Evolutionary conservation across 768 basidiomycete species (phyloP), one percentile per base, ranked within the genome.

Genomic region (Leccinum disarticulatum): DNA sequence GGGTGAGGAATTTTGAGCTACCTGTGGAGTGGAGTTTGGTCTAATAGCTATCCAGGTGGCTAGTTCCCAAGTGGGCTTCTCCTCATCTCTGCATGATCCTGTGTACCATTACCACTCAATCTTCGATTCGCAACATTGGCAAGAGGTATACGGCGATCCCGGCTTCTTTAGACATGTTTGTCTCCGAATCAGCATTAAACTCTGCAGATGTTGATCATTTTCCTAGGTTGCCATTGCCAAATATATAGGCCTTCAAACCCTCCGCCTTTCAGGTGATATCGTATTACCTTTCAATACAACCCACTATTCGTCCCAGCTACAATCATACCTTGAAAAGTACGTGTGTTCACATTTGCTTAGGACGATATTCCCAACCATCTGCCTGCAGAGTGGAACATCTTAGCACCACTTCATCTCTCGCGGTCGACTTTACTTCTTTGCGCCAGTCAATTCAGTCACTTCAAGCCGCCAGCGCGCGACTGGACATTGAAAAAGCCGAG

Each of bases 81-180:
- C 62, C 15, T 50, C 53, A 2, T 74, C 76, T n/a, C 72, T 73
- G 1, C 77, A 76, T 15, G 88, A 89, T 64, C 80, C 88, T 13
- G 77, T 79, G 2, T 92, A 91, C 64, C 91, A 93, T 70, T 93
- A 93, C 65, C 86, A 77, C 68, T 88, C 86, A 3, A 80, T 90
- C 59, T 93, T 88, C 66, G 91, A 93, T 69, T 83, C 81, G 27
- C 80, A 85, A 61, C 73, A 76, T 52, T 95, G 87, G 86, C 87
- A 89, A 70, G 86, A 90, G 63, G 67, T 81, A 55, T 93, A 88
- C 61, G 89, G 81, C 19, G 93, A 94, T 69, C 86, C 88, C 38
- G 84, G 82, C 19, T 94, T 91, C 77, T 76, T 83, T 69, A 81
- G 85, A 51, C 90, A 93, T 72, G 87, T 88, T 70, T 59, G 81